Base-by-base conservation (phyloP, 75 land plant species). In the Larix kaempferi region DNA sequence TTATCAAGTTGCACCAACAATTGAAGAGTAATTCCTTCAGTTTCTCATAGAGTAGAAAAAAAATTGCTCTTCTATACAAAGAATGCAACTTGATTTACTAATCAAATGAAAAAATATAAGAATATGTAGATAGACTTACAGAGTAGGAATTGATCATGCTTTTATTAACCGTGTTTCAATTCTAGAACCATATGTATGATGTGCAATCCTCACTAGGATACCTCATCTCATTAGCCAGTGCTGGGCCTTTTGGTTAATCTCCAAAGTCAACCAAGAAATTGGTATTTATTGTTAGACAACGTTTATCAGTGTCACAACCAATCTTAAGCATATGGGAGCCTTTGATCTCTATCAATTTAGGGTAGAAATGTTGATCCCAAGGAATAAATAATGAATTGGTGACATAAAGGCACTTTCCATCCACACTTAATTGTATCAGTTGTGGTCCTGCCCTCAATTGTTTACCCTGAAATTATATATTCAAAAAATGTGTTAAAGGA, bases 301-400 rank as follows among this genome's bases (percentile, higher is more conserved):
- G 76, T 54, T 82, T 85, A 10, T 67, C 59, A 35, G 81, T 86
- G 74, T 83, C 77, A 41, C 87, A 86, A 39, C 83, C 88, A 25
- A 86, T 80, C 35, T 56, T 79, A 37, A 86, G 79, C 72, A 86
- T 84, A 56, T 86, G 88, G 63, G 88, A 84, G 19, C 88, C 88
- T 73, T 84, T n/a, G n/a, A n/a, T 59, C 58, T 83, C 71, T 8
- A 73, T 71, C 65, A 86, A 26, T n/a, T 72, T 56, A 39, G 88
- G 88, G 64, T 86, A 86, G 65, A 86, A 86, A 17, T 86, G 86
- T 0, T 77, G 49, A 56, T 86, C 88, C 88, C 82, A 83, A 19
- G 86, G 77, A 77, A 82, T 86, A 76, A 86, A 86, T 21, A 86
- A 82, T 26, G 86, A 86, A 66, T 86, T 86, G 0, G 80, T 83